Percentiles rank a stretch among this genome's conserved stretches.
Evolutionary conservation across 1,284 basidiomycete genomes (phyloP).

Genomic region (Marasmius fiardii): DNA sequence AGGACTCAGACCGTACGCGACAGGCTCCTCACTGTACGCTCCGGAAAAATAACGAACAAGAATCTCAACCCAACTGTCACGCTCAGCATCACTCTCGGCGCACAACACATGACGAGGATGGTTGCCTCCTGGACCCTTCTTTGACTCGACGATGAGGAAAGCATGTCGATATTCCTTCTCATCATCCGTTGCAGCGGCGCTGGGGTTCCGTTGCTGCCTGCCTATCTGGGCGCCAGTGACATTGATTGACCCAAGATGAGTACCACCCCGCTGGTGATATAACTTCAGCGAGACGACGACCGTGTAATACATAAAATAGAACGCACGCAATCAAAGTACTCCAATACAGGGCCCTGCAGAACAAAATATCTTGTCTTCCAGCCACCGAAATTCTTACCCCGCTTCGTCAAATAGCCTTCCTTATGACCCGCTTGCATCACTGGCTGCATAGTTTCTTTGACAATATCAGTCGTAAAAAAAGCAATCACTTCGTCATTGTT

Average conservation of each 20-base stretch:
- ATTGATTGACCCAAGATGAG: conserved; percentile 85
- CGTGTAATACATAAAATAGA: conserved; percentile 11
- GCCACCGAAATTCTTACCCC: conserved; percentile 94
- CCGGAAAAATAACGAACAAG: conserved; percentile 83
- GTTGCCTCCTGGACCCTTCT: conserved; percentile 66
- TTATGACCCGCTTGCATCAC: conserved; percentile 84
- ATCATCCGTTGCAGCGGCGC: conserved; percentile 58
- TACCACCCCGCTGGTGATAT: conserved; percentile 87
- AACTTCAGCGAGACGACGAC: background rate
- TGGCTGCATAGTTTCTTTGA: conserved; percentile 69
- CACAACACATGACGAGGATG: conserved; percentile 89
- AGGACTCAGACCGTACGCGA: conserved; percentile 29
- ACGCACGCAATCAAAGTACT: conserved; percentile 93
- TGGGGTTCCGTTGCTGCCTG: conserved; percentile 54
- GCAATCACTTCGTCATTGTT: conserved; percentile 89
- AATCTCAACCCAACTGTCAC: conserved; percentile 94
- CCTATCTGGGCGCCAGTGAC: conserved; percentile 88
- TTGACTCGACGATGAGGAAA: conserved; percentile 92
- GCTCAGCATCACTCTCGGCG: conserved; percentile 90
- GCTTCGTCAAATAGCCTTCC: conserved; percentile 95
- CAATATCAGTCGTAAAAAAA: conserved; percentile 89
- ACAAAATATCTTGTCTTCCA: conserved; percentile 97
- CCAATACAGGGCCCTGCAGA: conserved; percentile 80
- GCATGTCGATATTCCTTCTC: conserved; percentile 96
- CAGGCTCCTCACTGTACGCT: conserved; percentile 63